Base-by-base conservation (phyloP, 2,329 filamentous ascomycete genomes). In the Penicillium brevicompactum region DNA sequence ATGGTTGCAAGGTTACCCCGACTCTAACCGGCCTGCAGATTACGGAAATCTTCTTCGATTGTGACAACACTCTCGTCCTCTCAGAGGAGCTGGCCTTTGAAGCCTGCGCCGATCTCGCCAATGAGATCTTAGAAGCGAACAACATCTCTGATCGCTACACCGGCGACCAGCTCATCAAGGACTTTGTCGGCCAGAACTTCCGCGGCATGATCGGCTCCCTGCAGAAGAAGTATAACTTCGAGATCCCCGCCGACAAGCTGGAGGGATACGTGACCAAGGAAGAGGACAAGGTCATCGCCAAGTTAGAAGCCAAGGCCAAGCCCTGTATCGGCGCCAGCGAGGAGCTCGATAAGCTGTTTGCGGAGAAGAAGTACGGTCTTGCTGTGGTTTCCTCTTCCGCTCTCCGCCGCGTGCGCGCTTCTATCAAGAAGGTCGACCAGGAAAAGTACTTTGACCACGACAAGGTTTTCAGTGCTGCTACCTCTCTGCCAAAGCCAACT, bases 101-200 rank as follows among this genome's bases (percentile, higher is more conserved):
- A 78, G 92, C 90, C 64, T 96, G 91, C 76, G 90, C 92, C 68
- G 89, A 90, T 57, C 86, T 96, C 62, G 88, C 91, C 81, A 96
- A 96, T 78, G 82, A 91, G 75, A 90, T 96, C 73, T 86, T 93
- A 72, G 81, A 82, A 66, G 82, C 83, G 69, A 82, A 88, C 69
- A 78, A 81, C 66, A 80, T 91, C 67, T 69, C 80, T 24, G 81
- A 85, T 65, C 85, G 83, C 71, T 96, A 95, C 80, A 92, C 89
- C 4, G 89, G 89, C 69, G 84, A 87, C 46, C 82, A 86, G 57
- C 87, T 96, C 61, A 90, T 96, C 77, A 80, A 82, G 65, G 90
- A 96, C 78, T 96, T 95, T 69, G 91, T 96, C 66, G 92, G 92
- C 67, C 89, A 94, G 74, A 96, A 95, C 83, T 96, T 96, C 84